Evolutionary conservation across 352 stramenopile species (phyloP).

Genomic region (Thraustochytrium striatum): DNA sequence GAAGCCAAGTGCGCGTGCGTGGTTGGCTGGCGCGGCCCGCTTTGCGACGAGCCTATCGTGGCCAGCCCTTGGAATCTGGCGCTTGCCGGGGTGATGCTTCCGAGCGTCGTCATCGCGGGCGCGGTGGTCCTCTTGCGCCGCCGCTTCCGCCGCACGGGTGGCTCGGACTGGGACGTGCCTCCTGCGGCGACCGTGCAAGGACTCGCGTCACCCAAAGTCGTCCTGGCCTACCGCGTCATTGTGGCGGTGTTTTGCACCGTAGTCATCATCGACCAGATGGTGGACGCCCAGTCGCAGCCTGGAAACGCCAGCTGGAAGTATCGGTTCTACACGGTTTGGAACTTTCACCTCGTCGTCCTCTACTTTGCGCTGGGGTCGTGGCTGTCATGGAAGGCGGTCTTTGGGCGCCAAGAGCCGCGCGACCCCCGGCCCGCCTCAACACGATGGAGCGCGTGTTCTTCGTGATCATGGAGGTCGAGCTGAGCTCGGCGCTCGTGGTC

Average conservation of each 20-base stretch:
- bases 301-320: not conserved
- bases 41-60: too few species aligned
- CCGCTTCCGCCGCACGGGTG: not conserved
- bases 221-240: not conserved
- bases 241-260: conserved; percentile 3
- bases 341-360: not conserved
- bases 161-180: not conserved
- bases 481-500: not conserved
- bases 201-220: not conserved
- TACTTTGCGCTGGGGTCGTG: not conserved
- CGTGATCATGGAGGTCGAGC: not conserved
- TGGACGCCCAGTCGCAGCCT: not conserved
- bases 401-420: not conserved
- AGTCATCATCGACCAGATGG: not conserved
- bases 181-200: not conserved
- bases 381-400: not conserved
- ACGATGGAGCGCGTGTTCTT: not conserved
- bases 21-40: too few species aligned
- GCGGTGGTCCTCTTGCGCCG: not conserved
- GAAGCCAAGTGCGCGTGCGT: too few species aligned
- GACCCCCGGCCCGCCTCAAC: not conserved
- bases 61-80: too few species aligned
- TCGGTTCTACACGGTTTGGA: not conserved
- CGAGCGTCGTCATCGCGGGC: not conserved
- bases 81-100: too few species aligned